Evolutionary conservation across 2,329 filamentous ascomycete genomes (phyloP).

Genomic region (Aspergillus sergii): DNA sequence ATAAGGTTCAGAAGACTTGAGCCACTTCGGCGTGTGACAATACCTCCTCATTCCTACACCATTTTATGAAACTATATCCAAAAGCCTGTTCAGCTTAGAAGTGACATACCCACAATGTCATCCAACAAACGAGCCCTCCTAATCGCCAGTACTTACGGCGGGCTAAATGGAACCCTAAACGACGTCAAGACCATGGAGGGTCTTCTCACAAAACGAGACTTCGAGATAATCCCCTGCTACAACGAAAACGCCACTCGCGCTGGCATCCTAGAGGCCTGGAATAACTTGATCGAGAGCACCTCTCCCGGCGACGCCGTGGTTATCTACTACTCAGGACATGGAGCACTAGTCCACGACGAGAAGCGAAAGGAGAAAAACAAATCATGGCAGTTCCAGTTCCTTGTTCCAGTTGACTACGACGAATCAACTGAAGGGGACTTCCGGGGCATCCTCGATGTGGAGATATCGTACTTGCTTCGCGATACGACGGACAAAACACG

Average conservation of each 20-base stretch:
- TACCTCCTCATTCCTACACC: neutral
- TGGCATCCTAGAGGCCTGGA: neutral
- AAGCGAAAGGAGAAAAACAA: neutral
- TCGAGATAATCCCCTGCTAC: constrained; percentile 1
- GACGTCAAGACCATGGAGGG: neutral
- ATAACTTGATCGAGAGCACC: neutral
- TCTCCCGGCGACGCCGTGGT: constrained; percentile 1
- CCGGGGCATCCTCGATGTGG: constrained; percentile 4
- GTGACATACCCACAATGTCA: neutral
- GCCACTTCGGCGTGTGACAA: neutral
- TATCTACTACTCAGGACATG: constrained; percentile 10
- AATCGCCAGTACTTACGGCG: constrained; percentile 2
- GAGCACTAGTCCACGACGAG: neutral
- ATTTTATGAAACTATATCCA: neutral
- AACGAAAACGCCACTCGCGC: constrained; percentile 1
- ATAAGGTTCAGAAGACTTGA: neutral
- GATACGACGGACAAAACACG: constrained; percentile 4
- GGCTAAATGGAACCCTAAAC: constrained; percentile 1
- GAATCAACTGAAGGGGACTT: neutral
- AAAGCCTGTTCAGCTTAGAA: neutral
- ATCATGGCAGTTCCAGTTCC: constrained; percentile 6
- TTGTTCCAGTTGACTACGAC: constrained; percentile 7
- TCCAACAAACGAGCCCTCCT: constrained; percentile 2
- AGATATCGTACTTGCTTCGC: constrained; percentile 1
- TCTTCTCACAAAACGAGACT: neutral